Percentiles rank a stretch among this genome's conserved stretches.
phyloP scores from a whole-genome alignment of 495 filamentous ascomycete genomes.

The Podospora sp. region DNA sequence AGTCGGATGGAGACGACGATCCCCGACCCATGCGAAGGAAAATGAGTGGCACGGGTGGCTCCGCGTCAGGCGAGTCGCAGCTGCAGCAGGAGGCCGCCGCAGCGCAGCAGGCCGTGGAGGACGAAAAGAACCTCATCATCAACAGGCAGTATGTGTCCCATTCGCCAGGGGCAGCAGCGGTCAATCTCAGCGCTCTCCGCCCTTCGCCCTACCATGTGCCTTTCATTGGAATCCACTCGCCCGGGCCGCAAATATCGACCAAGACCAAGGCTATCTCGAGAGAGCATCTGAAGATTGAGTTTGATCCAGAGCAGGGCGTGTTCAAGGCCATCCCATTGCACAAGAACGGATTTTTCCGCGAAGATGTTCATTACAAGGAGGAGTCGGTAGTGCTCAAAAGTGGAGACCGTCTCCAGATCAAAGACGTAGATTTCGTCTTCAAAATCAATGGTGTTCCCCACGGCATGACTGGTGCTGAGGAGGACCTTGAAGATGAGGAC shows the following conservation, averaged over 20 bases:
- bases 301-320: conserved; percentile 69
- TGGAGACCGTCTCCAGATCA: conserved; percentile 76
- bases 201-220: conserved; percentile 67
- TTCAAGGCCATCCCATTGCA: conserved; percentile 84
- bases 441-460: conserved; percentile 70
- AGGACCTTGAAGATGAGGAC: conserved; percentile 46
- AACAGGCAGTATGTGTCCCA: conserved; percentile 55
- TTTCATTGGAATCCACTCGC: conserved; percentile 79
- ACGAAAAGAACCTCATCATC: conserved; percentile 37
- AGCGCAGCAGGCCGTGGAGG: conserved; percentile 21
- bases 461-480: conserved; percentile 68
- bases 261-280: conserved; percentile 78
- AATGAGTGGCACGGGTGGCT: conserved; percentile 27
- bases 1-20: conserved; percentile 49
- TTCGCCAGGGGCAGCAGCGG: conserved; percentile 50
- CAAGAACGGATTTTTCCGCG: conserved; percentile 82
- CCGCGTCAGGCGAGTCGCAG: conserved; percentile 27
- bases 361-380: conserved; percentile 69
- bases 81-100: conserved; percentile 14
- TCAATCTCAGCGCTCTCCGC: conserved; percentile 54
- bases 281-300: conserved; percentile 80
- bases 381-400: conserved; percentile 67
- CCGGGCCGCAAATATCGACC: conserved; percentile 58
- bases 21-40: conserved; percentile 47
- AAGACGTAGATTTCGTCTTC: conserved; percentile 73